A percentile compares a stretch with the other conserved stretches of the same genome.
Evolutionary conservation across 306 rosid genomes (phyloP).

Genomic region (Oemleria cerasiformis): DNA sequence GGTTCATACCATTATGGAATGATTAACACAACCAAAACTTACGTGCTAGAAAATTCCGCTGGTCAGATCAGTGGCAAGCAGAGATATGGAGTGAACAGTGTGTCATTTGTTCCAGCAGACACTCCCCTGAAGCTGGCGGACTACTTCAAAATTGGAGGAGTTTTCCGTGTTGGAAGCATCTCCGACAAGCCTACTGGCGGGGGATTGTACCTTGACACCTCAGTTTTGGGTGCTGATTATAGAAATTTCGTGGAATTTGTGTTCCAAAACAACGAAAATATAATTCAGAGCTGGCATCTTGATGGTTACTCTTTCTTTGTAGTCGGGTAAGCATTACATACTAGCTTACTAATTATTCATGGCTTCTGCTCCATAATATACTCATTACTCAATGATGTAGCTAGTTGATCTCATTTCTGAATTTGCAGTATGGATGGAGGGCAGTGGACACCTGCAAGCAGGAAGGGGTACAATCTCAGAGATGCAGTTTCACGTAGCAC

Average conservation of each 20-base stretch:
- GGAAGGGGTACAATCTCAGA: conserved; percentile 75
- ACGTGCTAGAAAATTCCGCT: conserved; percentile 58
- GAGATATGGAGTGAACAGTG: conserved; percentile 89
- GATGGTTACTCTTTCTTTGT: conserved; percentile 94
- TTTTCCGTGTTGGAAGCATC: conserved; percentile 80
- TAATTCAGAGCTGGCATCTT: conserved; percentile 84
- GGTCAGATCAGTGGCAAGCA: conserved; percentile 77
- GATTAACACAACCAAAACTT: conserved; percentile 61
- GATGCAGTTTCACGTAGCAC: conserved; percentile 94
- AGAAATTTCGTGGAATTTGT: conserved; percentile 77
- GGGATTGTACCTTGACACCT: conserved; percentile 81
- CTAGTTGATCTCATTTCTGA: too few relatives aligned
- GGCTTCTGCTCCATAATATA: too few relatives aligned
- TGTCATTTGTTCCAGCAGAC: conserved; percentile 77
- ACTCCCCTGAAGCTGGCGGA: conserved; percentile 94
- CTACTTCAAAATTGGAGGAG: conserved; percentile 72
- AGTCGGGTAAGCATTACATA: conserved; percentile 60
- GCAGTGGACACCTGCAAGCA: conserved; percentile 61
- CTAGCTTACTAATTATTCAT: too few relatives aligned
- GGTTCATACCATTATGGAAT: conserved; percentile 96
- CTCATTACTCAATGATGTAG: too few relatives aligned
- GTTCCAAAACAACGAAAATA: conserved; percentile 83
- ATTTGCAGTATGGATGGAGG: conserved; percentile 92
- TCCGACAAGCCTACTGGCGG: conserved; percentile 78
- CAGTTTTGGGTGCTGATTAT: conserved; percentile 79